These are phyloP conservation scores for Pistacia integerrima DNA, from an alignment of 345 rosid species.

Conservation along the genomic window DNA sequence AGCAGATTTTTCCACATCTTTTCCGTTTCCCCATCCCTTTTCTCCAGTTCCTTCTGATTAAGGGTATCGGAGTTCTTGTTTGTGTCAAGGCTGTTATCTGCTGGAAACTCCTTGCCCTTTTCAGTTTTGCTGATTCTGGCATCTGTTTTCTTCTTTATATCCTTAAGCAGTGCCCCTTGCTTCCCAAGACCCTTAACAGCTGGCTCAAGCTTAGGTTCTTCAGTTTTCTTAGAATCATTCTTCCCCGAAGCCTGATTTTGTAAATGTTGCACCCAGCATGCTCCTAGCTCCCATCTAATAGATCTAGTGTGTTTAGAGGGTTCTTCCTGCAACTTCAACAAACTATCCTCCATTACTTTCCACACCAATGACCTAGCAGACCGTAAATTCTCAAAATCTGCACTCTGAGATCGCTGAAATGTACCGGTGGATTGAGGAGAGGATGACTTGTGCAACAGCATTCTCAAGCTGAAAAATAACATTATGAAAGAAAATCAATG, in stretches of 20 bases:
- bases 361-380: constrained; percentile 65
- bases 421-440: constrained; percentile 47
- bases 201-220: constrained; percentile 76
- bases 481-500: not conserved
- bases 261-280: constrained; percentile 95
- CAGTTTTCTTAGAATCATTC: constrained; percentile 66
- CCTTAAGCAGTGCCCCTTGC: constrained; percentile 90
- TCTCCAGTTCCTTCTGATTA: constrained; percentile 61
- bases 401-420: constrained; percentile 57
- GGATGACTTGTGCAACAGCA: constrained; percentile 72
- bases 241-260: constrained; percentile 89
- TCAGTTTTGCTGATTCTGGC: constrained; percentile 63
- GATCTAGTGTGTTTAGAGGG: constrained; percentile 47
- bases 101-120: constrained; percentile 54
- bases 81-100: constrained; percentile 35
- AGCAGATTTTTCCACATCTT: constrained; percentile 68
- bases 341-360: constrained; percentile 71
- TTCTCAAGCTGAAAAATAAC: constrained; percentile 71
- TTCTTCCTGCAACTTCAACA: constrained; percentile 71
- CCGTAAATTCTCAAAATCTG: constrained; percentile 59
- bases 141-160: constrained; percentile 83
- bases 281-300: constrained; percentile 96
- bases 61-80: constrained; percentile 48
- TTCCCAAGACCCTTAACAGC: constrained; percentile 97
- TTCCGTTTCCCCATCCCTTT: constrained; percentile 62